Evolutionary conservation across 2,329 filamentous ascomycete genomes (phyloP).

Genomic region (Pseudomassariella vexata): DNA sequence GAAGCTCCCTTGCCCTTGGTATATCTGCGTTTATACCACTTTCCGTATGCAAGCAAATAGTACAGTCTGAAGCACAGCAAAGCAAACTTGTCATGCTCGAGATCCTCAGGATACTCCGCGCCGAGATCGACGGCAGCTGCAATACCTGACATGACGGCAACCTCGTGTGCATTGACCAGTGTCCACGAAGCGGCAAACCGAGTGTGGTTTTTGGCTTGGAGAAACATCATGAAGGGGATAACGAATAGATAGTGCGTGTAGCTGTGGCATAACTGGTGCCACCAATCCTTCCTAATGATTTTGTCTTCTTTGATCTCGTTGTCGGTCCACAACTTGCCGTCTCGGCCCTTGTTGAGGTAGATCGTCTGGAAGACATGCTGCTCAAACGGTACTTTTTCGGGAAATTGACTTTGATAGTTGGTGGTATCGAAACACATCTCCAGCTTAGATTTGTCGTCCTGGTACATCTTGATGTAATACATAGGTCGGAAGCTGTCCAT

Average conservation of each 20-base stretch:
- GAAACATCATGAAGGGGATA: constrained; percentile 61
- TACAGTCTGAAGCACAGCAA: constrained; percentile 56
- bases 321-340: constrained; percentile 47
- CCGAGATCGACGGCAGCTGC: constrained; percentile 64
- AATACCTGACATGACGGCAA: constrained; percentile 62
- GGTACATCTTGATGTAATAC: constrained; percentile 52
- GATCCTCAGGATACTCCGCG: constrained; percentile 55
- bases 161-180: constrained; percentile 61
- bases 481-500: constrained; percentile 41
- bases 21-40: constrained; percentile 46
- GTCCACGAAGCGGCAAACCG: constrained; percentile 61
- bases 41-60: constrained; percentile 54
- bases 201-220: constrained; percentile 56
- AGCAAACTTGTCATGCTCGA: constrained; percentile 57
- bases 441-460: constrained; percentile 43
- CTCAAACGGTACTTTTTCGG: constrained; percentile 36
- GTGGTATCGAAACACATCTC: constrained; percentile 52
- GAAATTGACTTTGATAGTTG: constrained; percentile 55
- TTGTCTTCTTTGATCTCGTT: constrained; percentile 46
- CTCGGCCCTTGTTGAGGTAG: constrained; percentile 51
- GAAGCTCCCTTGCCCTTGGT: constrained; percentile 17
- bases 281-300: constrained; percentile 54
- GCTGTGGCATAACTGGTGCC: constrained; percentile 56
- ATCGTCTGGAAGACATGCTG: constrained; percentile 39
- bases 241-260: constrained; percentile 54